Evolutionary conservation across 805 yeast species (phyloP), one percentile per base, ranked within the genome.

Genomic region (Spathaspora girioi): DNA sequence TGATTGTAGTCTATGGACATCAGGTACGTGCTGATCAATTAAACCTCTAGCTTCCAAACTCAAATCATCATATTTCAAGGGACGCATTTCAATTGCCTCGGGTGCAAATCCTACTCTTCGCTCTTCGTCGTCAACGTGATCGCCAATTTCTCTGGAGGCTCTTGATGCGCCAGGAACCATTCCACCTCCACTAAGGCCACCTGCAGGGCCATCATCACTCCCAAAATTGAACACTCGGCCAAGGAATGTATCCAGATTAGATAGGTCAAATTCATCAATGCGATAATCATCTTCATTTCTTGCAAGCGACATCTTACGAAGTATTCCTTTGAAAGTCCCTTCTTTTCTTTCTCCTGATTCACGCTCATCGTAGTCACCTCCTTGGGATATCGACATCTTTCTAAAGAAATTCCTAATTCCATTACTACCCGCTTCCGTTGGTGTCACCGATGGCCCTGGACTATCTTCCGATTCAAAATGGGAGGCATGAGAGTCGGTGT

Each of bases 11-110:
- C 9, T 7, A 10, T 35, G 4, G 14, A 4, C 8, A 35, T 35
- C 40, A 35, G 3, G 40, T 11, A 74, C 71, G 62, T 83, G 87
- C 6, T 76, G 73, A 20, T 74, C 68, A 6, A 84, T 78, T 51
- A 84, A 69, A 29, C 77, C 76, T 48, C 74, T 72, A 1, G 89
- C 89, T 54, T 83, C 85, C 38, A 73, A 70, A 26, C 73, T 72
- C 31, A 79, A 65, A 31, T 70, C 66, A 3, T 68, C 75, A 38
- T 75, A 71, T 45, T 75, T 73, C 45, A 82, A 54, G 20, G 67
- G 69, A 15, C 67, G 68, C 71, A 79, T 59, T 51, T 79, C 83
- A 11, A 80, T 70, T 11, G 29, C 41, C 10, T 38, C 43, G 60
- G 61, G 29, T 17, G 65, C 66, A 11, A 62, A 51, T 38, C 66